Conservation (phyloP, 1,284 basidiomycete genomes). For the Sanguinoderma infundibulare region DNA sequence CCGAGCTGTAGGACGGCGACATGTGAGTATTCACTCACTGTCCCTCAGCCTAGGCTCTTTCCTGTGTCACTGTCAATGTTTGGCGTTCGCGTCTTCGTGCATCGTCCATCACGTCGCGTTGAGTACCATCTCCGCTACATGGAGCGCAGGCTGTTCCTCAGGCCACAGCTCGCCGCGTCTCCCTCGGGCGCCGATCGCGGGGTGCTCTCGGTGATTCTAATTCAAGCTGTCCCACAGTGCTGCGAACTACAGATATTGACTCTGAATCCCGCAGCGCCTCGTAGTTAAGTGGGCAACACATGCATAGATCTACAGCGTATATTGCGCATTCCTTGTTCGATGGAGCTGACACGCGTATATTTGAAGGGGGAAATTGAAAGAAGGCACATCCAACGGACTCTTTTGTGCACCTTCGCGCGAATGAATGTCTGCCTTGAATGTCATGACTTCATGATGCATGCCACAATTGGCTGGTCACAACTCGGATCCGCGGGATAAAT, state of each 20-base stretch:
- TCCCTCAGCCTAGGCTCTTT: neutral
- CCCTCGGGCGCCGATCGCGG: constrained; percentile 5
- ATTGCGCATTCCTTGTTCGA: neutral
- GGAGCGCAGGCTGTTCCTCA: neutral
- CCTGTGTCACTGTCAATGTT: neutral
- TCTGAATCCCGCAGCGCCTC: neutral
- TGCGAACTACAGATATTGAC: constrained; percentile 7
- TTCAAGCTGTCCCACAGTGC: constrained; percentile 4
- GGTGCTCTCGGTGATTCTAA: neutral
- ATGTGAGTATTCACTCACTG: neutral
- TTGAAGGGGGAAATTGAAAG: too few species aligned
- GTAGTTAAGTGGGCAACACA: neutral
- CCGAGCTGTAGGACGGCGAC: neutral
- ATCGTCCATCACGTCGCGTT: neutral
- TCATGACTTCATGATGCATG: constrained; percentile 1
- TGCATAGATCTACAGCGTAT: neutral
- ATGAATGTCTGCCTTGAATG: neutral
- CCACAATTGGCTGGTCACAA: neutral
- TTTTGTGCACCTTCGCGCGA: neutral
- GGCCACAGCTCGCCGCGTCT: neutral
- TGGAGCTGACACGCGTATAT: neutral
- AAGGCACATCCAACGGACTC: neutral
- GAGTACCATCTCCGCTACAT: neutral
- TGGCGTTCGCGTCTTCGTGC: neutral
- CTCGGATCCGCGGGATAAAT: neutral